Conservation (phyloP, 805 yeast genomes). For the Saturnispora silvae region DNA sequence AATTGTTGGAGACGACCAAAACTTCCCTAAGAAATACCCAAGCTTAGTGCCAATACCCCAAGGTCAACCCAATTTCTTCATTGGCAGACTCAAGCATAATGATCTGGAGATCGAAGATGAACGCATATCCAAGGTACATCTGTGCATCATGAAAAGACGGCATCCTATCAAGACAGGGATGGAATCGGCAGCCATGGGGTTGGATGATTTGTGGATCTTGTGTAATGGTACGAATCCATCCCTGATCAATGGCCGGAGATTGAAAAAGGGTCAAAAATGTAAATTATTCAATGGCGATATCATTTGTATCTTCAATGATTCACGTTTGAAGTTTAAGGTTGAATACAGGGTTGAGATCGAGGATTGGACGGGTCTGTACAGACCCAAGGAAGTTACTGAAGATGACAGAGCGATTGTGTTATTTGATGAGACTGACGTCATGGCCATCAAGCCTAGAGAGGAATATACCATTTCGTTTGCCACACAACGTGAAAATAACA, state of each 20-base stretch:
- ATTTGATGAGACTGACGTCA: slow-evolving; percentile 6
- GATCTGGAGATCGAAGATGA: slow-evolving; percentile 57
- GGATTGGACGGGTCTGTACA: slow-evolving; percentile 49
- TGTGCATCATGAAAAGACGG: slow-evolving; percentile 52
- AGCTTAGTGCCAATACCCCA: slow-evolving; percentile 49
- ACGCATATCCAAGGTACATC: slow-evolving; percentile 77
- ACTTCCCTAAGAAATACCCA: slow-evolving; percentile 12
- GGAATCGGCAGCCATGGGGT: slow-evolving; percentile 53
- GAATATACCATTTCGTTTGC: slow-evolving; percentile 6
- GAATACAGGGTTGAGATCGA: slow-evolving; percentile 42
- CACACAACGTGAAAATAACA: neutral
- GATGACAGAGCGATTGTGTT: neutral
- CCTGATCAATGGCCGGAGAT: slow-evolving; percentile 45
- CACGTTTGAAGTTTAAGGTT: slow-evolving; percentile 37
- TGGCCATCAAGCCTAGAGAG: slow-evolving; percentile 7
- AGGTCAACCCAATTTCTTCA: slow-evolving; percentile 52
- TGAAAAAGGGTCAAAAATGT: slow-evolving; percentile 55
- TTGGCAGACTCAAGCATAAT: slow-evolving; percentile 64
- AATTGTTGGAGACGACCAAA: slow-evolving; percentile 4
- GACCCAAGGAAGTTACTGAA: neutral
- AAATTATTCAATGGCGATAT: slow-evolving; percentile 56
- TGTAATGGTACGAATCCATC: slow-evolving; percentile 79
- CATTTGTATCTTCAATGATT: slow-evolving; percentile 57
- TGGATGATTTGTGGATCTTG: slow-evolving; percentile 69
- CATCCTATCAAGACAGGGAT: slow-evolving; percentile 35